Conservation (phyloP, 306 rosid species). For the Vachellia pachyceras region DNA sequence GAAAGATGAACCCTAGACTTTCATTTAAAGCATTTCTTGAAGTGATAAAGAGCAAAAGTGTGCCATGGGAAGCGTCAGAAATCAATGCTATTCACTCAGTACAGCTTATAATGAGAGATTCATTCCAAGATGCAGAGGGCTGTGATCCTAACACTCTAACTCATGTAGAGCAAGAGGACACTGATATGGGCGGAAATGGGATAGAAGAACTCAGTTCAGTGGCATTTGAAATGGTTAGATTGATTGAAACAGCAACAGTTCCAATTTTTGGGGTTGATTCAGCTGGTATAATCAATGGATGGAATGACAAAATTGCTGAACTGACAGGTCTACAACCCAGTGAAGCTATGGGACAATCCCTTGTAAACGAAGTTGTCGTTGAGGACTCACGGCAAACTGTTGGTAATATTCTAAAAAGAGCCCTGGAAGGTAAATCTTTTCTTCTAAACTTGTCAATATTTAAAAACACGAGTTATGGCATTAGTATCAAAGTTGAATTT, state of each 20-base stretch:
- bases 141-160: slow-evolving; percentile 43
- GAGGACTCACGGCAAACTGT: slow-evolving; percentile 57
- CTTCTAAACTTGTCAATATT: not conserved
- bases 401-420: slow-evolving; percentile 51
- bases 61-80: slow-evolving; percentile 86
- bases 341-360: slow-evolving; percentile 75
- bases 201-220: slow-evolving; percentile 71
- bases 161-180: slow-evolving; percentile 35
- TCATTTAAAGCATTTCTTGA: slow-evolving; percentile 85
- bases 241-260: slow-evolving; percentile 84
- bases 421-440: slow-evolving; percentile 67
- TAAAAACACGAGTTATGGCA: not conserved
- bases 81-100: slow-evolving; percentile 84
- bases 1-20: slow-evolving; percentile 79
- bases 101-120: slow-evolving; percentile 81
- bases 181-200: slow-evolving; percentile 39
- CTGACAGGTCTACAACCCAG: slow-evolving; percentile 57
- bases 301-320: slow-evolving; percentile 81
- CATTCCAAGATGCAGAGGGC: slow-evolving; percentile 50
- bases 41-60: slow-evolving; percentile 70
- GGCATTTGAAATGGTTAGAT: slow-evolving; percentile 83
- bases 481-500: slow-evolving; percentile 15
- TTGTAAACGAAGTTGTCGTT: slow-evolving; percentile 63
- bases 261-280: slow-evolving; percentile 89
- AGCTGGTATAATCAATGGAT: slow-evolving; percentile 77